Evolutionary conservation across 305 asterid genomes (phyloP).

Genomic region (Fraxinus platypoda): DNA sequence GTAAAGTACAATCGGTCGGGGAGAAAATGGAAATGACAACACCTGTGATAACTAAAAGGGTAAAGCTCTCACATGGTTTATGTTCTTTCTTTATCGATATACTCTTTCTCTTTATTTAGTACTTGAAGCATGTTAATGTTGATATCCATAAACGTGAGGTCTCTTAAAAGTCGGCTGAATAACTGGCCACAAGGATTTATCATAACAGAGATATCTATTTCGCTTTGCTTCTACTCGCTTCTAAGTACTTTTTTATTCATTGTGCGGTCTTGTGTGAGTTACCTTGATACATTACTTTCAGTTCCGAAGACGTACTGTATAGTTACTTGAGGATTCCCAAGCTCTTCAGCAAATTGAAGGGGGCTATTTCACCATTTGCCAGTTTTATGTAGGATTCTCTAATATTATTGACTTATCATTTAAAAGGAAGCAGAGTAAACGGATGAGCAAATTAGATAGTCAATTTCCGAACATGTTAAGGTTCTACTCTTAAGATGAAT

Average conservation of each 20-base stretch:
- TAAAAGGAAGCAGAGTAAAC: neutral
- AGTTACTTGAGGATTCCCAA: neutral
- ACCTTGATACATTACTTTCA: neutral
- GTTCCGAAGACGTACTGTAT: neutral
- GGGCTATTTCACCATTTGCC: neutral
- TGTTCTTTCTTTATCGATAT: neutral
- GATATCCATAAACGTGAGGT: neutral
- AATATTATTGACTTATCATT: neutral
- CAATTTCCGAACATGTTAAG: neutral
- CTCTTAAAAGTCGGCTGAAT: neutral
- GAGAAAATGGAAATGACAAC: conserved; percentile 92
- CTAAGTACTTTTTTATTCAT: neutral
- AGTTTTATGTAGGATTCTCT: neutral
- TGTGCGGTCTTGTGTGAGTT: neutral
- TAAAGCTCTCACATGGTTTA: conserved; percentile 16
- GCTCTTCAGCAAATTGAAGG: neutral
- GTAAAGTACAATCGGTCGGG: conserved; percentile 49
- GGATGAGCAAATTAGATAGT: neutral
- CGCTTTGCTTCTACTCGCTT: neutral
- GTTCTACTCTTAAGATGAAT: neutral
- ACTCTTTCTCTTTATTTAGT: neutral
- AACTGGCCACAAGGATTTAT: neutral
- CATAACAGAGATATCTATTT: neutral
- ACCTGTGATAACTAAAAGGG: conserved; percentile 77
- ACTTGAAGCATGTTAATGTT: neutral